Evolutionary conservation across 1,284 basidiomycete genomes (phyloP), one percentile per base, ranked within the genome.

Genomic region (Butyriboletus regius): DNA sequence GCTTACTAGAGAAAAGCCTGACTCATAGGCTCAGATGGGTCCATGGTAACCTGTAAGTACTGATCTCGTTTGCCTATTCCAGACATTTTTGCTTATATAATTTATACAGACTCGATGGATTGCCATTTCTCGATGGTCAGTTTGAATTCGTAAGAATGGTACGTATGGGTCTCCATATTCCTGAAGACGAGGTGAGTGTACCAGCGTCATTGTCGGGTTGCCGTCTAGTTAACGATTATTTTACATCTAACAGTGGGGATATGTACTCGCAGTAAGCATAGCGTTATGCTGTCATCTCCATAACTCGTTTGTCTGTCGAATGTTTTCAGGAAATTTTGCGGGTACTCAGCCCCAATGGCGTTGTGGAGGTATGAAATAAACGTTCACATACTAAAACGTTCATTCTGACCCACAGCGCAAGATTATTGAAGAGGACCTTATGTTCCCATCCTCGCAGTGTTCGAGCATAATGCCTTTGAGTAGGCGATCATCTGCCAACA

Each of bases 401-500:
- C 34, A 10, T 35, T 50, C 48, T 57, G 34, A 54, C 54, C 14
- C 37, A n/a, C 24, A 43, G 33, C 17, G 40, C 7, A 50, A 86
- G 83, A 71, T 85, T 8, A 74, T 85, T 33, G 85, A 86, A 63
- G 84, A 86, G 56, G 83, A 85, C 58, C 71, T 82, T 14, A 73
- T 85, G 38, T 88, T 88, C 58, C 85, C 85, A 5, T 79, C 74
- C 58, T 63, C 50, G 17, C 46, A 48, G 6, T 48, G 37, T 29
- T 39, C 50, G 12, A 46, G 51, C 22, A 17, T 48, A 35, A 52
- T 46, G 22, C 54, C 56, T 17, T 42, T 49, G n/a, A 57, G 44
- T 45, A 35, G 53, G 51, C 36, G 49, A 55, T 57, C 55, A 42
- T 54, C 64, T 45, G 50, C 49, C 50, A 55, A 57, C 12, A 52